Conservation (phyloP, 2,329 filamentous ascomycete species). For the Neonectria faginata region DNA sequence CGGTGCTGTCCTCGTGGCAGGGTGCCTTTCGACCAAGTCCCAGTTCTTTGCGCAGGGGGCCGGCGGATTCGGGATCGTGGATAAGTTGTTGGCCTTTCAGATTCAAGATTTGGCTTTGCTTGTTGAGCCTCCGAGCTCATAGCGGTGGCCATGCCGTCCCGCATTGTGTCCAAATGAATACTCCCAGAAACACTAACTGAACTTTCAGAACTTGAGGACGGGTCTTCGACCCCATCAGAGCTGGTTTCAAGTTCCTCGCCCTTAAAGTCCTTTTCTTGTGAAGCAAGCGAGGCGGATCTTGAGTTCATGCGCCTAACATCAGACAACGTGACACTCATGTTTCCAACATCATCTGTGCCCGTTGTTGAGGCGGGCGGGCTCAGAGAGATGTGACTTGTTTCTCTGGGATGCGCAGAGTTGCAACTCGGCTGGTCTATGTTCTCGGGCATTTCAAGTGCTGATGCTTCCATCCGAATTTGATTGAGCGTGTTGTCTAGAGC, state of each 20-base stretch:
- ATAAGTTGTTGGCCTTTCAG: background rate
- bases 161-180: conserved; percentile 36
- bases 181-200: background rate
- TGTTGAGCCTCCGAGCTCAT: background rate
- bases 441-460: background rate
- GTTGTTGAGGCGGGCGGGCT: conserved; percentile 1
- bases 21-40: background rate
- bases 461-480: background rate
- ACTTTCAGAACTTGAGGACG: conserved; percentile 18
- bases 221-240: conserved; percentile 20
- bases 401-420: background rate
- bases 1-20: conserved; percentile 39
- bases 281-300: conserved; percentile 24
- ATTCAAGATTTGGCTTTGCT: background rate
- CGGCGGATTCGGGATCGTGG: conserved; percentile 5
- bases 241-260: conserved; percentile 4
- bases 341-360: background rate
- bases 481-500: background rate
- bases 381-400: background rate
- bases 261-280: background rate
- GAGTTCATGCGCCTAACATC: conserved; percentile 13
- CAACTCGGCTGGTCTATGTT: background rate
- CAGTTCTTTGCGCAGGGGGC: conserved; percentile 7
- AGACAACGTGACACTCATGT: background rate
- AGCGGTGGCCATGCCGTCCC: conserved; percentile 20